phyloP scores from a whole-genome alignment of 345 rosid species.

The Angophora floribunda region DNA sequence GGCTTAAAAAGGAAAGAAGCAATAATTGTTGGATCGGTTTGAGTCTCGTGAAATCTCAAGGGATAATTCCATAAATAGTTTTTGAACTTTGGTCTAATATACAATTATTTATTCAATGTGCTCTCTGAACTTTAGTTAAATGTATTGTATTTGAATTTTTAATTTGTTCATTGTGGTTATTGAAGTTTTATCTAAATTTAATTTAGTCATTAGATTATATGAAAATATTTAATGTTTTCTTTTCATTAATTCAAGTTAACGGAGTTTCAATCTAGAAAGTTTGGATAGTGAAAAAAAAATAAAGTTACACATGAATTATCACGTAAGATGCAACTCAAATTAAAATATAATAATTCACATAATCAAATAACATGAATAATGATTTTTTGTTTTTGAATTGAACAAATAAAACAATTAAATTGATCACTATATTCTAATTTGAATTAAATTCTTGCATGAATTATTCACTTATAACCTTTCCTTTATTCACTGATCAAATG shows the following conservation, averaged over 20 bases:
- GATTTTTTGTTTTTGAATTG: background rate
- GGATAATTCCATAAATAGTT: background rate
- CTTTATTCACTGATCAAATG: background rate
- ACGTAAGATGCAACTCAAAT: background rate
- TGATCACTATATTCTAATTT: background rate
- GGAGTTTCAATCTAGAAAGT: background rate
- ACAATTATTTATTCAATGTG: background rate
- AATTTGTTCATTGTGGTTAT: background rate
- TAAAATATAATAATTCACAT: background rate
- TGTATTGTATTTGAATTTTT: background rate
- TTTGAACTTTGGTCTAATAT: background rate
- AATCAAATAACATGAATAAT: background rate
- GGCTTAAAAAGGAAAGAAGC: background rate
- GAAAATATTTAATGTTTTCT: background rate
- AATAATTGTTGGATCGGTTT: background rate
- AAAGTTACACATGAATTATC: background rate
- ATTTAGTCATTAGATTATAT: background rate
- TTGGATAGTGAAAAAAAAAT: background rate
- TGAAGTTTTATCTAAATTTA: background rate
- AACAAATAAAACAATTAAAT: too few relatives aligned
- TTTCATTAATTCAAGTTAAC: background rate
- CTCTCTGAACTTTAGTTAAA: background rate
- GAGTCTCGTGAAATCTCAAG: background rate
- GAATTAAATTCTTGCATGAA: background rate
- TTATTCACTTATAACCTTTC: background rate